These are phyloP conservation scores for Penicillium manginii DNA, from an alignment of 495 filamentous ascomycete species.

Conservation along the genomic window DNA sequence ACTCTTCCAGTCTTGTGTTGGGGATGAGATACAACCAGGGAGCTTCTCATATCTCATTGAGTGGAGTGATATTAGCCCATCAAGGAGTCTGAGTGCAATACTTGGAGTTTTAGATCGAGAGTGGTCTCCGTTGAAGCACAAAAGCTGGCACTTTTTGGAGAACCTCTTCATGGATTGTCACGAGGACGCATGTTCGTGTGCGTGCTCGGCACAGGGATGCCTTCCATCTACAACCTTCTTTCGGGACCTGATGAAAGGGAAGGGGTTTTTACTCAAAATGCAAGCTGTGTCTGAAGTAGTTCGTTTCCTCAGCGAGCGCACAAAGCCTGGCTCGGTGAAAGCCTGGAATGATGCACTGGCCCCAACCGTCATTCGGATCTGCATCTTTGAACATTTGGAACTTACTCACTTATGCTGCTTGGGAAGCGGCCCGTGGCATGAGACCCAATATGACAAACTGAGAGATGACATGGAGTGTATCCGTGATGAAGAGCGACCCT, in stretches of 20 bases:
- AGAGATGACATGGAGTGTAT: background rate
- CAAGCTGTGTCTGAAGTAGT: constrained; percentile 7
- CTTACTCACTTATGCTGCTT: background rate
- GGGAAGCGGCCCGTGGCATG: background rate
- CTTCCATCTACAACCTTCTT: constrained; percentile 4
- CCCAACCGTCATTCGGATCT: background rate
- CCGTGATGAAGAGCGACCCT: background rate
- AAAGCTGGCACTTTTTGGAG: constrained; percentile 1
- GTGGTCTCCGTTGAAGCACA: background rate
- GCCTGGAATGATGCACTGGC: constrained; percentile 2
- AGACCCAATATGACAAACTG: background rate
- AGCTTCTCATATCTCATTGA: too few species aligned
- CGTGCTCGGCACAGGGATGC: constrained; percentile 4
- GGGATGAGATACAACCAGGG: too few species aligned
- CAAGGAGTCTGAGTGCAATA: background rate
- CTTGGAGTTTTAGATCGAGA: background rate
- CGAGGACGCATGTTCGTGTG: background rate
- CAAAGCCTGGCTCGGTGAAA: background rate
- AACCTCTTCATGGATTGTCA: background rate
- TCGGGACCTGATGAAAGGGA: background rate
- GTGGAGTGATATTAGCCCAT: constrained; percentile 1
- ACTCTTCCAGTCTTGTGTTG: too few species aligned
- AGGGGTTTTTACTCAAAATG: background rate
- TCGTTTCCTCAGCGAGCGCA: background rate
- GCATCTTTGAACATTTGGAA: constrained; percentile 4